phyloP scores from a whole-genome alignment of 2,329 filamentous ascomycete species.

The Trichophyton mentagrophytes region DNA sequence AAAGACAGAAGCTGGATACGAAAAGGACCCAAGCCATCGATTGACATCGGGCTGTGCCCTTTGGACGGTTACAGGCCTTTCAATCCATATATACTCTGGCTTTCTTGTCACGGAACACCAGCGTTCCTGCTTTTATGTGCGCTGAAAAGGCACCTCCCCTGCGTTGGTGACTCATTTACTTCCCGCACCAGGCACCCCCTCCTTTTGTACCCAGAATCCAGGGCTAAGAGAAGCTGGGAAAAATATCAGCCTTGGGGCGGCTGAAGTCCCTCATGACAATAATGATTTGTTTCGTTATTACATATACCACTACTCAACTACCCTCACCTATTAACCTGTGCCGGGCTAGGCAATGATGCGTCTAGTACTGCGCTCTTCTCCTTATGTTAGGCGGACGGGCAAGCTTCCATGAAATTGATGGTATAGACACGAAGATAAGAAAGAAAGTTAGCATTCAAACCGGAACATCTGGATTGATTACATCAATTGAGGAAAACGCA shows the following conservation, averaged over 20 bases:
- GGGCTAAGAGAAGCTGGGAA: not conserved
- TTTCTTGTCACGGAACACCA: no score
- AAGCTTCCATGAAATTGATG: not conserved
- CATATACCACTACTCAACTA: not conserved
- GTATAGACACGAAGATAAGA: not conserved
- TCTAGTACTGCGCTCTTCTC: not conserved
- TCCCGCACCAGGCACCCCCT: not conserved
- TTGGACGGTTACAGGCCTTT: not conserved
- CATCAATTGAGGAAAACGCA: not conserved
- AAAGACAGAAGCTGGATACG: not conserved
- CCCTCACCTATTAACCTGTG: not conserved
- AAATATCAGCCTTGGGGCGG: not conserved
- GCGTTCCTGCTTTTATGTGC: no score
- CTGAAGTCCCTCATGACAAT: not conserved
- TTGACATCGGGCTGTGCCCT: not conserved
- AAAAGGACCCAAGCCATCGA: not conserved
- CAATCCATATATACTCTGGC: no score
- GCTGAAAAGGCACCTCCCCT: no score
- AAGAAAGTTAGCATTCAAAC: not conserved
- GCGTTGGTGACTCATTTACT: not conserved
- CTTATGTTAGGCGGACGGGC: not conserved
- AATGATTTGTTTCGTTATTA: not conserved
- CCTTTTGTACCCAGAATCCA: not conserved
- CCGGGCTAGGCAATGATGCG: not conserved
- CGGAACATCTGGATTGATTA: not conserved